These are phyloP conservation scores for Aspergillus sp. DNA, from an alignment of 2,329 filamentous ascomycete genomes.

Conservation along the genomic window DNA sequence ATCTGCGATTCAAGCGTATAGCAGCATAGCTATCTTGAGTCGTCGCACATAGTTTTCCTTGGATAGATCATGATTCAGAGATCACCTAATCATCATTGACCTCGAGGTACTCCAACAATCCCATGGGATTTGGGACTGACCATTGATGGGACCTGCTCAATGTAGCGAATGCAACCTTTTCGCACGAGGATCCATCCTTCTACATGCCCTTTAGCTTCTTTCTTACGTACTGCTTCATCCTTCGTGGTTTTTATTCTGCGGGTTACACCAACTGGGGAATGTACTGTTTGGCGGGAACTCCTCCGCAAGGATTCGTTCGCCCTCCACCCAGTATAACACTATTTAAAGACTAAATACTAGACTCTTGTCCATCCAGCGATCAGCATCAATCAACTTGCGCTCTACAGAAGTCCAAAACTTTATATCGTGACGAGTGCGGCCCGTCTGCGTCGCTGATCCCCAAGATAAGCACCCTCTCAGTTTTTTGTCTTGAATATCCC, in stretches of 20 bases:
- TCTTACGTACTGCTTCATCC: not conserved
- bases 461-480: not conserved
- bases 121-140: not conserved
- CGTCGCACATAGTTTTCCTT: not conserved
- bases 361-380: not conserved
- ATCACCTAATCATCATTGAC: not conserved
- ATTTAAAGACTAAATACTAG: not conserved
- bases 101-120: not conserved
- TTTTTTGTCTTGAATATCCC: not conserved
- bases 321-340: not conserved
- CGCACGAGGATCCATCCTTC: not conserved
- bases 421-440: not conserved
- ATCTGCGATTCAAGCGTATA: not conserved
- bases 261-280: not conserved
- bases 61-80: not conserved
- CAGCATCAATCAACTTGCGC: not conserved
- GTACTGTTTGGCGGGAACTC: not conserved
- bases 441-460: not conserved
- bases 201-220: not conserved
- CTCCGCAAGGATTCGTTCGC: not conserved
- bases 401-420: not conserved
- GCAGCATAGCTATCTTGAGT: not conserved
- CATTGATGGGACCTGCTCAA: not conserved
- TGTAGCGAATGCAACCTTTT: not conserved
- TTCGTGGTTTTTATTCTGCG: not conserved